Percentiles rank a stretch among this genome's conserved stretches.
These are phyloP conservation scores for Penicillium daleae DNA, from an alignment of 495 filamentous ascomycete species.

Conservation along the genomic window DNA sequence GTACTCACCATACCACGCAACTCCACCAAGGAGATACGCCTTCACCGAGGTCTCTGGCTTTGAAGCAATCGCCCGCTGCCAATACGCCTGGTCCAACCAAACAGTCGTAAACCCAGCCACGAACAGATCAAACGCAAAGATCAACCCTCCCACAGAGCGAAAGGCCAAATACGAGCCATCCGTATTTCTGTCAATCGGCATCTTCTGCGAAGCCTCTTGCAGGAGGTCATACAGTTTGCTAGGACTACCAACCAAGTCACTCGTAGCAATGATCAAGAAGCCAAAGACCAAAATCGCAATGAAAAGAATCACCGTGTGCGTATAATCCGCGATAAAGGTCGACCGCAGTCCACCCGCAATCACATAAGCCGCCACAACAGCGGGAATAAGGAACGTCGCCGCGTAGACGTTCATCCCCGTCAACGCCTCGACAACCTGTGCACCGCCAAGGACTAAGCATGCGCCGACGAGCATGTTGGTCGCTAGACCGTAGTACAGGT, in stretches of 20 bases:
- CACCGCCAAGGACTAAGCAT: constrained; percentile 44
- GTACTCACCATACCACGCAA: constrained; percentile 50
- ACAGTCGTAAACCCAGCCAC: constrained; percentile 41
- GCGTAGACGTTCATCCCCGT: constrained; percentile 53
- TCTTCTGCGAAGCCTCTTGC: constrained; percentile 43
- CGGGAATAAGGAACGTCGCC: constrained; percentile 46
- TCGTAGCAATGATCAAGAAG: constrained; percentile 51
- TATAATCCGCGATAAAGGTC: constrained; percentile 49
- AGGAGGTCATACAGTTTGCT: constrained; percentile 52
- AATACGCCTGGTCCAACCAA: constrained; percentile 53
- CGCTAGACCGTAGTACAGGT: constrained; percentile 45
- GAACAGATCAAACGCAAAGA: constrained; percentile 44
- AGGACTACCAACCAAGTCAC: constrained; percentile 46
- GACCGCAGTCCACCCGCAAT: constrained; percentile 47
- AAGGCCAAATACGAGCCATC: constrained; percentile 58
- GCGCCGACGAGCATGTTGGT: constrained; percentile 50
- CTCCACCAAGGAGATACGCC: constrained; percentile 54
- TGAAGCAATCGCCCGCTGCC: constrained; percentile 54
- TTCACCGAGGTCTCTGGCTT: constrained; percentile 47
- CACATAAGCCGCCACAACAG: constrained; percentile 47
- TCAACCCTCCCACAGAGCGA: constrained; percentile 46
- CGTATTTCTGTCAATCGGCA: constrained; percentile 52
- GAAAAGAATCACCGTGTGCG: constrained; percentile 49
- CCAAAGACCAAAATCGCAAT: constrained; percentile 54
- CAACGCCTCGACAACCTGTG: constrained; percentile 45